Evolutionary conservation across 148 eudicot genomes (phyloP).

Genomic region (Rheum nobile): DNA sequence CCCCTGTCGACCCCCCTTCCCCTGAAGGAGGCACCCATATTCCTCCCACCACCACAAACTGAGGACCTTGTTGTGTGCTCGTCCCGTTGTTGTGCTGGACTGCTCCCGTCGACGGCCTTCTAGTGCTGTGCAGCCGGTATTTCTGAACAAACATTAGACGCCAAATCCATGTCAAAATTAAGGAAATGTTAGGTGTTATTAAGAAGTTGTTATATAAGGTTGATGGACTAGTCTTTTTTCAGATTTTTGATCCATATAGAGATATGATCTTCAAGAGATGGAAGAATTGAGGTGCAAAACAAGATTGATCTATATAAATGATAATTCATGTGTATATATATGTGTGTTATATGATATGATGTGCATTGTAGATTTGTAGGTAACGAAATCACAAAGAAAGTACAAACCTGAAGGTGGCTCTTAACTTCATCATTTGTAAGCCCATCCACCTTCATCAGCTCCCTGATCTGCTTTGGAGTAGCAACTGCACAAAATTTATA

Average conservation of each 20-base stretch:
- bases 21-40: constrained; percentile 8
- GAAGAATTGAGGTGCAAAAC: no score
- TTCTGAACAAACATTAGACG: neutral
- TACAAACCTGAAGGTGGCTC: constrained; percentile 88
- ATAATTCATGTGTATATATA: no score
- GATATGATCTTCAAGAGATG: no score
- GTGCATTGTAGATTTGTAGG: no score
- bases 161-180: no score
- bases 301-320: neutral
- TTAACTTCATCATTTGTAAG: constrained; percentile 96
- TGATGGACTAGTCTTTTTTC: no score
- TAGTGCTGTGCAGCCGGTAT: constrained; percentile 4
- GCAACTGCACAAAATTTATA: constrained; percentile 41
- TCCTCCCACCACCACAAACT: constrained; percentile 11
- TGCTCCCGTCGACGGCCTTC: neutral
- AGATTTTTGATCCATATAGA: no score
- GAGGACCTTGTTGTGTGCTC: neutral
- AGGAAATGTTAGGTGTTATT: no score
- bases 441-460: constrained; percentile 92
- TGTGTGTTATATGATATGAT: no score
- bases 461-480: constrained; percentile 94
- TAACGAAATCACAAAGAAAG: no score
- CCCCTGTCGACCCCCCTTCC: neutral
- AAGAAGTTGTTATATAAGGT: no score
- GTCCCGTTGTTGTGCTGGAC: neutral